Evolutionary conservation across 1,139 yeast genomes (phyloP), one percentile per base, ranked within the genome.

Genomic region (Chernovozyma aurita): DNA sequence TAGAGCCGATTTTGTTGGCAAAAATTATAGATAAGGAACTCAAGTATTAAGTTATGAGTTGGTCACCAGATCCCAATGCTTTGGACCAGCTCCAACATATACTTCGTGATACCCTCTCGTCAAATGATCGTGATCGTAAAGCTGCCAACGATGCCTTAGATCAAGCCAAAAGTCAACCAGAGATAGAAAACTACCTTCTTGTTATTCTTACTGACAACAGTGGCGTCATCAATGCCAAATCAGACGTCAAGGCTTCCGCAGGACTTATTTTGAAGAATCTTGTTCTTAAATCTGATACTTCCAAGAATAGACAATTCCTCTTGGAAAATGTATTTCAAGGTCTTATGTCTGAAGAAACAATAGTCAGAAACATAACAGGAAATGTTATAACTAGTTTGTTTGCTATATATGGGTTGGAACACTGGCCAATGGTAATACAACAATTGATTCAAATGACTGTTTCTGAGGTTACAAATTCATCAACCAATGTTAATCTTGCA

Each of bases 311-410:
- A 40, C 63, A 62, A 16, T 84, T 80, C 51, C 63, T 88, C 22
- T 70, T 85, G 47, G 63, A 70, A n/a, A 68, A 79, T 46, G 70
- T 88, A 18, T 61, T 86, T 27, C 70, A 71, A 37, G 98, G 97
- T 1, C 68, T 92, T 35, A 57, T 75, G 34, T 85, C 78, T 39
- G 50, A 63, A 1, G 78, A 78, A 42, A 57, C 65, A 15, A 63
- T 85, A 50, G 85, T 90, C 18, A 73, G 95, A 43, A 87, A 85
- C 52, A 86, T 90, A 42, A 81, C 96, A 12, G 96, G 97, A 31
- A 90, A 82, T 52, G 95, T 88, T 36, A 80, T 92, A 36, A 85
- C 97, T 2, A 74, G 95, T 0, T 62, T 92, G 29, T 84, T 90
- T 48, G 70, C 84, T 7, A 67, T 77, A n/a, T 76, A 78, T 33